A percentile compares a stretch with the other conserved stretches of the same genome.
phyloP scores from a whole-genome alignment of 345 rosid species.

The Cardamine chenopodiifolia region DNA sequence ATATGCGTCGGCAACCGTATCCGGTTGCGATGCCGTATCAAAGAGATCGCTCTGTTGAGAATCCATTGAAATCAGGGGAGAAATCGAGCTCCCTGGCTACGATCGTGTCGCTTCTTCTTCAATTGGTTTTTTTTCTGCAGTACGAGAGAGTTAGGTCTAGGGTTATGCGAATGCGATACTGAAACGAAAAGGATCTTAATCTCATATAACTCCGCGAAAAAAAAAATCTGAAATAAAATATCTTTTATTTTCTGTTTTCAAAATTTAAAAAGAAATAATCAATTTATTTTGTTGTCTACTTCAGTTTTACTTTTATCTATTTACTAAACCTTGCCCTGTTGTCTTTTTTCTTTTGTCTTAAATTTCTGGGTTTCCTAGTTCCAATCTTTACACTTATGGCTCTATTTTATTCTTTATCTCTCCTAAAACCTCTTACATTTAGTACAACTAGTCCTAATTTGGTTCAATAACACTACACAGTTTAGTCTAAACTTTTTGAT shows the following conservation, averaged over 20 bases:
- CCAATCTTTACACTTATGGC: no score
- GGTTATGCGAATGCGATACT: slow-evolving; percentile 39
- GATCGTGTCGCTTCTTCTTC: slow-evolving; percentile 28
- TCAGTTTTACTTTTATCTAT: no score
- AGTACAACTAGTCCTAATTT: no score
- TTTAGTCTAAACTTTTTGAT: no score
- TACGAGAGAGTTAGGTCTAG: slow-evolving; percentile 43
- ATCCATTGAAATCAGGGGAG: slow-evolving; percentile 60
- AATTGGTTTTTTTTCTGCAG: slow-evolving; percentile 4
- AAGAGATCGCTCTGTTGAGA: slow-evolving; percentile 68
- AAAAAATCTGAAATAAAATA: not conserved
- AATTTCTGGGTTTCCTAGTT: no score
- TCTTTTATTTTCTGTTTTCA: not conserved
- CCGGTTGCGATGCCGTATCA: slow-evolving; percentile 98
- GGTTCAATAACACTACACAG: no score
- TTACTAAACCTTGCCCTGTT: no score
- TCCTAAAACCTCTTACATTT: no score
- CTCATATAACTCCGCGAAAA: not conserved
- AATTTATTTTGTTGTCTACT: not conserved
- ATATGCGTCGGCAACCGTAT: slow-evolving; percentile 80
- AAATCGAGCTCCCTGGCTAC: slow-evolving; percentile 31
- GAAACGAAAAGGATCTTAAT: not conserved
- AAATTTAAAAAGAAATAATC: not conserved
- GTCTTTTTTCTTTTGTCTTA: no score
- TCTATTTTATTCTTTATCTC: no score